Conservation (phyloP, 2,329 filamentous ascomycete genomes). For the Penicillium sp. region DNA sequence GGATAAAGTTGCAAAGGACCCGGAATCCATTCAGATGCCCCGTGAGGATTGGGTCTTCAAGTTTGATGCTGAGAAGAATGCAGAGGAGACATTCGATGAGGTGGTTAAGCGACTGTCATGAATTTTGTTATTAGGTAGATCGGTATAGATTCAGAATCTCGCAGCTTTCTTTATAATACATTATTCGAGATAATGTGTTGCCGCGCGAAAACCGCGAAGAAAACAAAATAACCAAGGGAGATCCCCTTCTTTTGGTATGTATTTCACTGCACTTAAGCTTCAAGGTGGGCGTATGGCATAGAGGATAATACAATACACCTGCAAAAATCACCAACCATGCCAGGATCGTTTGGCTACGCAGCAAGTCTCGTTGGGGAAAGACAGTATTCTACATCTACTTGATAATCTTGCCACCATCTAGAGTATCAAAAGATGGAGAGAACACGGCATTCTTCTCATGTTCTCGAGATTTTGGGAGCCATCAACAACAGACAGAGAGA, state of each 20-base stretch:
- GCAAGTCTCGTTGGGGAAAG: too few relatives aligned
- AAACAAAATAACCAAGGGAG: neutral
- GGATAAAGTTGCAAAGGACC: slow-evolving; percentile 50
- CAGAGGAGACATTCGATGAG: slow-evolving; percentile 49
- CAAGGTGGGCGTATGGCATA: too few relatives aligned
- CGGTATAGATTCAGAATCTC: neutral
- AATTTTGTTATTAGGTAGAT: neutral
- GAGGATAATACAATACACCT: too few relatives aligned
- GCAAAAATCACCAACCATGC: too few relatives aligned
- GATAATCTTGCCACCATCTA: too few relatives aligned
- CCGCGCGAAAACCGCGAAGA: neutral
- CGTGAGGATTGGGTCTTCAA: slow-evolving; percentile 58
- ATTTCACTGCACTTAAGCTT: too few relatives aligned
- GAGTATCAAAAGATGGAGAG: too few relatives aligned
- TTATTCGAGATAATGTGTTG: neutral
- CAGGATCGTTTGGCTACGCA: too few relatives aligned
- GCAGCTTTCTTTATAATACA: neutral
- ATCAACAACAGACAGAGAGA: neutral
- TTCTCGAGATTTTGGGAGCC: too few relatives aligned
- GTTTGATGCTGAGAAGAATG: slow-evolving; percentile 58
- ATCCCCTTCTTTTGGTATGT: too few relatives aligned
- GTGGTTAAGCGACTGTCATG: slow-evolving; percentile 23
- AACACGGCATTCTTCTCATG: too few relatives aligned
- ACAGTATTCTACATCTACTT: too few relatives aligned
- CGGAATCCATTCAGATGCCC: slow-evolving; percentile 53